Evolutionary conservation across 305 asterid species (phyloP), one percentile per base, ranked within the genome.

Genomic region (Fraxinus dipetala): DNA sequence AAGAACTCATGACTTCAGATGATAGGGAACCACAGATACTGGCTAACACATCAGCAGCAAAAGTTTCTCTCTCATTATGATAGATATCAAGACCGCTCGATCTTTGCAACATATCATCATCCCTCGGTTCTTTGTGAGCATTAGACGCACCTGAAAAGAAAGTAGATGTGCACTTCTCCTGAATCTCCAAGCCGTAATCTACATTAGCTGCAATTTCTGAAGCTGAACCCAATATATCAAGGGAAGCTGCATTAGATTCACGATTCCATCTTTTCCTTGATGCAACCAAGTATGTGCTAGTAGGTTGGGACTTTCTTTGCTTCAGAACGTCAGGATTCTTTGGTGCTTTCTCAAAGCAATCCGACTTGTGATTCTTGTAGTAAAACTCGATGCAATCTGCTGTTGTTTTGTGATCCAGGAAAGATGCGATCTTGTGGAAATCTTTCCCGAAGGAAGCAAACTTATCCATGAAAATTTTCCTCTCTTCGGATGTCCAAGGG

Each of bases 371-470:
- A 84, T 93, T 94, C 91, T 96, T 96, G 89, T 96, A 96, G 85
- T 96, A 96, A 82, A 96, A 96, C 91, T 94, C 96, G 54, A 96
- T 63, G 85, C 99, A 96, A 83, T 96, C 99, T 16, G 98, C 99
- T 72, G 91, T 84, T 67, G 98, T 91, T 83, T 91, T 96, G 83
- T 91, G 93, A n/a, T 90, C 91, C 61, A 96, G 87, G 86, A 90
- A 94, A 82, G 98, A 93, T 78, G 98, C 91, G 72, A 96, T 96
- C 85, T 89, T 90, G 3, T 75, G 75, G 87, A 96, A 96, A 84
- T 96, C 87, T 85, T 96, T 96, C 81, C 99, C 98, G 67, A 87
- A 85, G 43, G 81, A 14, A 32, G 91, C 89, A 80, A 94, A 93
- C 79, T 91, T 96, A 79, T 94, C 98, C 72, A 96, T 89, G 89